Percentiles rank a stretch among this genome's conserved stretches.
Conservation (phyloP, 495 filamentous ascomycete species). For the Neurospora pannonica region DNA sequence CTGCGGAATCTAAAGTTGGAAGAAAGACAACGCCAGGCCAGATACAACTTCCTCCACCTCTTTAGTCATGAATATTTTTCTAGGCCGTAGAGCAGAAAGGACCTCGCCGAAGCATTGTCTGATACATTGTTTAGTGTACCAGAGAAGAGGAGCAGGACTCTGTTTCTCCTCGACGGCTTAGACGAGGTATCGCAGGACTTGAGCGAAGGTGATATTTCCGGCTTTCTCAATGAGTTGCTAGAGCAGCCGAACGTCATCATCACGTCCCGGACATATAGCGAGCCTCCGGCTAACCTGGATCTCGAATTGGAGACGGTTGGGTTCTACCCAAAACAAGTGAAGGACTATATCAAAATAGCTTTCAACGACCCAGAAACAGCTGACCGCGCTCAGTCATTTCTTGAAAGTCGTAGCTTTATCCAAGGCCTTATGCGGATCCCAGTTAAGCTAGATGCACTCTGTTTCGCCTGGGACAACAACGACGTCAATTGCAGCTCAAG, state of each 20-base stretch:
- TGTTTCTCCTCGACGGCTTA: conserved; percentile 33
- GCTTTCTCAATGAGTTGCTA: conserved; percentile 25
- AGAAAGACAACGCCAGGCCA: conserved; percentile 1
- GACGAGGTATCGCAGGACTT: conserved; percentile 31
- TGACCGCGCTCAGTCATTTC: conserved; percentile 22
- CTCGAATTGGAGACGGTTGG: conserved; percentile 26
- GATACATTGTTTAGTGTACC: neutral
- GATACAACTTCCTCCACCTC: conserved; percentile 14
- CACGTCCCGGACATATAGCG: conserved; percentile 24
- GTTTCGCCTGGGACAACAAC: conserved; percentile 26
- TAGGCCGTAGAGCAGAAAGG: neutral
- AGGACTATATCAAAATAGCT: conserved; percentile 15
- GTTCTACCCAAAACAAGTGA: conserved; percentile 27
- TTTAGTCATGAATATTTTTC: conserved; percentile 23
- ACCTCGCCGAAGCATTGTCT: conserved; percentile 12
- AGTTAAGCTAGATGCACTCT: conserved; percentile 38
- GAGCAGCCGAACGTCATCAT: conserved; percentile 28
- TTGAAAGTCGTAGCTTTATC: conserved; percentile 24
- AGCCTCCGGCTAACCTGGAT: conserved; percentile 2
- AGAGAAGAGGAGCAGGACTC: conserved; percentile 10
- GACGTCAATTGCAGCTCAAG: conserved; percentile 1
- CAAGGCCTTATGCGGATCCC: conserved; percentile 34
- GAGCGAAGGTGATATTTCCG: conserved; percentile 7
- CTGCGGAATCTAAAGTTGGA: conserved; percentile 19
- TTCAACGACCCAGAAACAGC: conserved; percentile 11